Base-by-base conservation (phyloP, 305 asterid species). In the Salvia sclarea region DNA sequence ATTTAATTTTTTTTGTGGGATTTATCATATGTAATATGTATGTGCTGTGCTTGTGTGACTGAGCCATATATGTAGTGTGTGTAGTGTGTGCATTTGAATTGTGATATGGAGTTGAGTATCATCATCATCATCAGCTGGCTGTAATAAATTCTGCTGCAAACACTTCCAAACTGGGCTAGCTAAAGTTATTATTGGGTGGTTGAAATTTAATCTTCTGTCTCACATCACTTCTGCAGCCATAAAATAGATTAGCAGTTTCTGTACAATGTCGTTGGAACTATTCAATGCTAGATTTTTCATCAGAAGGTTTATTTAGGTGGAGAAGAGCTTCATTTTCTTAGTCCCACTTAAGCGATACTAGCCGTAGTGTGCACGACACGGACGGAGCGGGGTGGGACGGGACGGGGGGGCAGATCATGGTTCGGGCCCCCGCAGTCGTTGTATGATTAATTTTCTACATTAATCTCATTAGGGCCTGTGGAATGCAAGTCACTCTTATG, bases 261-360 rank as follows among this genome's bases (percentile, higher is more conserved):
- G 82, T 75, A 75, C 77, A 76, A 79, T 77, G 79, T 79, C 69
- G 84, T 82, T 79, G 84, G 75, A 74, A 60, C 79, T 55, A 72
- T 79, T 79, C 63, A 79, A 75, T 71, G 77, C 79, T 74, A 66
- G 40, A 54, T 71, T 63, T 67, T 54, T 38, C 10, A 38, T 24
- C 58, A 68, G 61, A 24, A 67, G 16, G 35, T 37, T 71, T 66
- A 56, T 48, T 57, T 61, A 41, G 43, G 25, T 16, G 44, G 14
- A 56, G 17, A 21, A 55, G 31, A 8, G 59, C 37, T 2, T 2
- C 56, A 10, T 24, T 24, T 70, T 12, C 9, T 13, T 48, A 9
- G 54, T 13, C 37, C 48, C 64, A 33, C 45, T 16, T 4, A 7
- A 16, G 3, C 35, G 8, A 35, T 5, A 52, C 33, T 3, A 21